A percentile compares a stretch with the other conserved stretches of the same genome.
These are phyloP conservation scores for Backusella tarrabulga DNA, from an alignment of 192 early-diverging fungal species.

Conservation along the genomic window DNA sequence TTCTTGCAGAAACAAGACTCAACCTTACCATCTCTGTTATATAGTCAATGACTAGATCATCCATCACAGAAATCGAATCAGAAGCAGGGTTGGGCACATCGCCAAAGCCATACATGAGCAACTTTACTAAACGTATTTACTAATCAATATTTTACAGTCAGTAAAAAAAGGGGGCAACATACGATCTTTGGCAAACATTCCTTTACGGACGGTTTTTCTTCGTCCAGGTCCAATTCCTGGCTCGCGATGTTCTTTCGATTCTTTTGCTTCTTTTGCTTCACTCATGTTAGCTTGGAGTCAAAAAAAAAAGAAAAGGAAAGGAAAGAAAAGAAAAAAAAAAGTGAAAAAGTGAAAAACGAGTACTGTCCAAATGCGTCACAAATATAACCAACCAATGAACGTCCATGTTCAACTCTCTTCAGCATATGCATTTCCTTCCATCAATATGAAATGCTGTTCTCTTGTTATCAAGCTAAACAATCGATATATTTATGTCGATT, in stretches of 20 bases:
- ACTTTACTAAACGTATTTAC: conserved; percentile 43
- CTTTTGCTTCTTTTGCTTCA: conserved; percentile 25
- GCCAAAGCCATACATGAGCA: conserved; percentile 87
- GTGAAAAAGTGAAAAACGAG: neutral
- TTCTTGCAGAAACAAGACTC: neutral
- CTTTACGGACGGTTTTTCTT: conserved; percentile 40
- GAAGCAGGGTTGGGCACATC: conserved; percentile 72
- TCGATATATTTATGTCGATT: too few relatives aligned
- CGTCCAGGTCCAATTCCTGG: conserved; percentile 34
- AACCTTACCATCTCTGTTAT: conserved; percentile 73
- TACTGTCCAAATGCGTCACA: neutral
- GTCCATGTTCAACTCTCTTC: neutral
- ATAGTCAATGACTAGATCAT: conserved; percentile 77
- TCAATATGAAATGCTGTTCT: too few relatives aligned
- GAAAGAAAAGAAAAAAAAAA: neutral
- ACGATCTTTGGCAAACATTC: conserved; percentile 43
- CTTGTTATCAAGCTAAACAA: too few relatives aligned
- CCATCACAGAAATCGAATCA: conserved; percentile 80
- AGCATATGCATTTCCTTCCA: too few relatives aligned
- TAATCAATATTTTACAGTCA: neutral
- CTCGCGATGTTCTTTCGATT: conserved; percentile 21
- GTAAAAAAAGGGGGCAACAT: neutral
- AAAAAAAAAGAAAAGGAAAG: neutral
- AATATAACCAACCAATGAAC: neutral
- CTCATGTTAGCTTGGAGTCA: conserved; percentile 6